Base-by-base conservation (phyloP, 352 stramenopile species). In the Phytopythium litorale region DNA sequence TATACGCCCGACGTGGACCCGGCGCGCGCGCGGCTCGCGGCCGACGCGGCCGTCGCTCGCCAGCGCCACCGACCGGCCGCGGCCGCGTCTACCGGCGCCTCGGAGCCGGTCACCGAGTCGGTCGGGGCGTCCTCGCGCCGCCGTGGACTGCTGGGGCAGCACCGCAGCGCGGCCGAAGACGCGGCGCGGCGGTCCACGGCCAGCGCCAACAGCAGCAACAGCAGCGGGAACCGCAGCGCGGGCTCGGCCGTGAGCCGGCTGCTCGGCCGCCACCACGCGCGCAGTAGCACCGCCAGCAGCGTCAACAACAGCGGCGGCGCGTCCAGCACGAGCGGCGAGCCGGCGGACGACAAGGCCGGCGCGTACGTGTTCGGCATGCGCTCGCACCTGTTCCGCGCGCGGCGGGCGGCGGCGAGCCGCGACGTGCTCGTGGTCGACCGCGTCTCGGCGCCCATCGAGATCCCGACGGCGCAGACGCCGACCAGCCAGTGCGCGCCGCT, bases 401-500 rank as follows among this genome's bases (percentile, higher is more conserved):
- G 68, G 51, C 65, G 63, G 38, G 42, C 63, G 18, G 35, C 72
- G 18, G 16, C 63, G 15, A 53, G 60, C 19, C 70, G 50, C 43
- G 69, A 77, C 5, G 4, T 73, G 11, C 37, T 60, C 50, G 21
- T 76, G 2, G 68, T 78, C 19, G 73, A 80, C 28, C 73, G 63
- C 21, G 62, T 82, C 55, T 89, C 83, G 25, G 73, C 79, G 16
- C 83, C 80, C 15, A 90, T 92, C 49, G 63, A 82, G 65, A 90
- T 90, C 60, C 83, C 80, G 13, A 62, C 15, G 64, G 52, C 25
- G 64, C 60, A 50, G 53, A 79, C 23, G 75, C 65, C 13, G 63
- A 68, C 32, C 12, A 63, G 7, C 7, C 40, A 53, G 23, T 33
- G 32, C 30, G 11, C 51, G 37, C n/a, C 15, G 57, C 51, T 7